Evolutionary conservation across 768 basidiomycete species (phyloP).

Genomic region (Lentinus tigrinus): DNA sequence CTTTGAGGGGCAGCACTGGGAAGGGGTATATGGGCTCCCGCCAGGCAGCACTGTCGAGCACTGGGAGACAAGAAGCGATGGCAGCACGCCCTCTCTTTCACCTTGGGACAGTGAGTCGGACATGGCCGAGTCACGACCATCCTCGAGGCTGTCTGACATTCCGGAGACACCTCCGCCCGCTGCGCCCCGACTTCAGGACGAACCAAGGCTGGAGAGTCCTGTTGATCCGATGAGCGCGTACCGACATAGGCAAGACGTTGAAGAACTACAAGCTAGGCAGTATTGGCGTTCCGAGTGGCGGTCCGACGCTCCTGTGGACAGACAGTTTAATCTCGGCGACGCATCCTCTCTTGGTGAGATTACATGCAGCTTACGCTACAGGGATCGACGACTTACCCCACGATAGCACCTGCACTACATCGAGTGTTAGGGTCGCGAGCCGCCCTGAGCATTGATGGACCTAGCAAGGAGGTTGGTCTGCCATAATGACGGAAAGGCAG

Average conservation of each 20-base stretch:
- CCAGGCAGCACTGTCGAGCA: conserved; percentile 45
- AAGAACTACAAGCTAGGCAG: conserved; percentile 59
- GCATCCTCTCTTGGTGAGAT: conserved; percentile 68
- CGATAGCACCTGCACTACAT: conserved; percentile 45
- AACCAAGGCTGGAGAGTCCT: background rate
- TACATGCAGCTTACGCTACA: background rate
- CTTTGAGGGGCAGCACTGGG: conserved; percentile 85
- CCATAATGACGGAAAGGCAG: background rate
- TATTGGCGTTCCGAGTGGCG: conserved; percentile 76
- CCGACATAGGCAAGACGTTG: conserved; percentile 54
- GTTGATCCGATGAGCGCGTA: conserved; percentile 27
- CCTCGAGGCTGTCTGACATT: conserved; percentile 14
- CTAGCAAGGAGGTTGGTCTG: conserved; percentile 44
- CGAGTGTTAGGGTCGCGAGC: conserved; percentile 38
- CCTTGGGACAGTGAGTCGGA: conserved; percentile 36
- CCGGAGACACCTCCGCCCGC: conserved; percentile 1
- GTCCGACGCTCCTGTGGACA: conserved; percentile 40
- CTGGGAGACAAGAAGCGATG: conserved; percentile 47
- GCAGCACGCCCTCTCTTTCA: conserved; percentile 68
- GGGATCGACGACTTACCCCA: background rate
- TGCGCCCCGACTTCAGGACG: background rate
- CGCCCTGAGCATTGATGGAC: conserved; percentile 39
- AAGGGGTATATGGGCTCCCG: conserved; percentile 61
- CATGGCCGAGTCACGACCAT: conserved; percentile 17
- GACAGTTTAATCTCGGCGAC: conserved; percentile 62